Conservation (phyloP, 768 basidiomycete genomes). For the Naganishia onofrii region DNA sequence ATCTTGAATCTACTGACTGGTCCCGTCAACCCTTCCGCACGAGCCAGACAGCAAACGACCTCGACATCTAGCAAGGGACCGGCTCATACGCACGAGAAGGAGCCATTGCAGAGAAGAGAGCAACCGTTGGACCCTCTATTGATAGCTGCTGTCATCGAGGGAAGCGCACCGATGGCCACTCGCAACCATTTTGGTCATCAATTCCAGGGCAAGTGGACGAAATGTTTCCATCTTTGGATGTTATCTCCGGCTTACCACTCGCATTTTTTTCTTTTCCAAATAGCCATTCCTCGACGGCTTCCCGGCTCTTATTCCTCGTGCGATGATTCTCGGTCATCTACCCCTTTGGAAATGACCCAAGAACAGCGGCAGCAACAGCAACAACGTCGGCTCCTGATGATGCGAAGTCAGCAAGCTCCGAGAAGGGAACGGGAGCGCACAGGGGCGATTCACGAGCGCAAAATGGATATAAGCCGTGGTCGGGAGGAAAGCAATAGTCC, state of each 20-base stretch:
- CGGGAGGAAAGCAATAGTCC: background rate
- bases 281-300: conserved; percentile 7
- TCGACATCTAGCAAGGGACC: background rate
- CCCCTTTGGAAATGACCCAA: conserved; percentile 28
- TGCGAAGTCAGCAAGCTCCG: conserved; percentile 45
- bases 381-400: conserved; percentile 30
- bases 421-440: conserved; percentile 41
- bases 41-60: background rate
- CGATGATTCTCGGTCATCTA: conserved; percentile 42
- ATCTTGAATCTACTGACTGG: conserved; percentile 29
- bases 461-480: conserved; percentile 7
- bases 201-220: conserved; percentile 25
- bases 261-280: background rate
- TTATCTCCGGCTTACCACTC: background rate
- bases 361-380: conserved; percentile 17
- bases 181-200: conserved; percentile 50
- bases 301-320: conserved; percentile 49
- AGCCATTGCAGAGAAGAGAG: conserved; percentile 37
- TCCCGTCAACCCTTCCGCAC: conserved; percentile 16
- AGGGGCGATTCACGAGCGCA: conserved; percentile 23
- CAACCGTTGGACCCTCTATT: conserved; percentile 47
- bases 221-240: background rate
- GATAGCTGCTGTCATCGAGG: conserved; percentile 48
- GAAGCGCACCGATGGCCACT: conserved; percentile 44
- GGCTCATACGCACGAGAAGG: background rate